Evolutionary conservation across 2,329 filamentous ascomycete species (phyloP), one percentile per base, ranked within the genome.

Genomic region (Paecilomyces niveus): DNA sequence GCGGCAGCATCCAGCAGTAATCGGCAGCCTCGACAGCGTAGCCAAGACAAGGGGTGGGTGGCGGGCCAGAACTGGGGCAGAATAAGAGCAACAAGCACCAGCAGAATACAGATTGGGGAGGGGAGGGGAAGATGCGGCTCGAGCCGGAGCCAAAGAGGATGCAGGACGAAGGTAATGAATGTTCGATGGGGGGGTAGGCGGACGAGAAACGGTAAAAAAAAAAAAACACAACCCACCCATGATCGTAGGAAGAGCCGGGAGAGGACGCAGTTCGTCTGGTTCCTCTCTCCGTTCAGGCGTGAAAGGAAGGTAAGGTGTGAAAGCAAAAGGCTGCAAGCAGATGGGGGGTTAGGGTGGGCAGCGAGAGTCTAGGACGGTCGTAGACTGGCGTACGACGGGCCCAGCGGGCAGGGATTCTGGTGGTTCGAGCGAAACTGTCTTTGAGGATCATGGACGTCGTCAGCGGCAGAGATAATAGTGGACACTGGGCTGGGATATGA

Each of bases 21-120:
- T 53, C 59, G 35, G 35, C 54, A 56, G 51, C 57, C 56, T 57
- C 63, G 62, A 57, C 60, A 61, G 55, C 52, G 59, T 54, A 56
- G 59, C 59, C 63, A 61, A 63, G 56, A 58, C 65, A 61, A 67
- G 59, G 63, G 63, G 68, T 72, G 54, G 54, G 53, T 50, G 58
- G 59, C 56, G 61, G 59, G 59, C 57, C 59, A 62, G 60, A 45
- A 58, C 52, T 58, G 57, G 21, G 32, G 49, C 60, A 39, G 50
- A 56, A 58, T 52, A 59, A 54, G 33, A 55, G 35, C n/a, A 55
- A 26, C 33, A 55, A 45, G 24, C 21, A 55, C 29, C 32, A 55
- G 35, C 21, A 39, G 10, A 55, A 21, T 21, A 45, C 31, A 45
- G 53, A 57, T 53, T 55, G 22, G 51, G 53, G 52, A 52, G 49